Percentiles rank a stretch among this genome's conserved stretches.
phyloP scores from a whole-genome alignment of 2,329 filamentous ascomycete species.

The Alternaria sp. region DNA sequence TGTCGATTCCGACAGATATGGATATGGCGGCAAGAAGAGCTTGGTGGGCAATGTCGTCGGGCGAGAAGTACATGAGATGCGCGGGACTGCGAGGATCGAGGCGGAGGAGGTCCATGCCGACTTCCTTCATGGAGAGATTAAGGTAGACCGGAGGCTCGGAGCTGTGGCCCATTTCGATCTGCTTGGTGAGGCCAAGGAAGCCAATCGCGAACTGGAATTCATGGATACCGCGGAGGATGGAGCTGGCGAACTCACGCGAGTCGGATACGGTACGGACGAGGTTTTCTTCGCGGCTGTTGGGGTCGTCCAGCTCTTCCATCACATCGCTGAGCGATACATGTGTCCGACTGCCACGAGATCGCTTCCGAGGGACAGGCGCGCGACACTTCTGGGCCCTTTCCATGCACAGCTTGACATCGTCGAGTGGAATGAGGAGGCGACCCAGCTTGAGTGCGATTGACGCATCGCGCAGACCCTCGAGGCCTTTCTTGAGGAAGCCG shows the following conservation, averaged over 20 bases:
- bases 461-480: constrained; percentile 87
- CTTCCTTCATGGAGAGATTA: constrained; percentile 93
- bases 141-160: constrained; percentile 75
- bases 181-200: constrained; percentile 85
- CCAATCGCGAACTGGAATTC: constrained; percentile 96
- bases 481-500: constrained; percentile 82
- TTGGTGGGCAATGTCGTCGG: constrained; percentile 92
- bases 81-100: constrained; percentile 91
- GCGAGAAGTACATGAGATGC: constrained; percentile 97
- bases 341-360: constrained; percentile 40
- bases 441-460: constrained; percentile 91
- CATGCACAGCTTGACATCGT: constrained; percentile 75
- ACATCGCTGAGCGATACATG: constrained; percentile 74
- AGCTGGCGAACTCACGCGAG: constrained; percentile 89
- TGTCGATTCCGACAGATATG: constrained; percentile 88
- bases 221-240: constrained; percentile 88
- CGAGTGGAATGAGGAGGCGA: constrained; percentile 85
- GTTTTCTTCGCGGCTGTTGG: constrained; percentile 69
- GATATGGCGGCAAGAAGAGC: constrained; percentile 90
- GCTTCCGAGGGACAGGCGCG: constrained; percentile 21
- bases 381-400: constrained; percentile 60
- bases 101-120: constrained; percentile 89
- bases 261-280: constrained; percentile 86
- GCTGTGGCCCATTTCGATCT: constrained; percentile 71
- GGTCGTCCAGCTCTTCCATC: constrained; percentile 74